Evolutionary conservation across 2,329 filamentous ascomycete genomes (phyloP), one percentile per base, ranked within the genome.

Genomic region (Neofusicoccum parvum): DNA sequence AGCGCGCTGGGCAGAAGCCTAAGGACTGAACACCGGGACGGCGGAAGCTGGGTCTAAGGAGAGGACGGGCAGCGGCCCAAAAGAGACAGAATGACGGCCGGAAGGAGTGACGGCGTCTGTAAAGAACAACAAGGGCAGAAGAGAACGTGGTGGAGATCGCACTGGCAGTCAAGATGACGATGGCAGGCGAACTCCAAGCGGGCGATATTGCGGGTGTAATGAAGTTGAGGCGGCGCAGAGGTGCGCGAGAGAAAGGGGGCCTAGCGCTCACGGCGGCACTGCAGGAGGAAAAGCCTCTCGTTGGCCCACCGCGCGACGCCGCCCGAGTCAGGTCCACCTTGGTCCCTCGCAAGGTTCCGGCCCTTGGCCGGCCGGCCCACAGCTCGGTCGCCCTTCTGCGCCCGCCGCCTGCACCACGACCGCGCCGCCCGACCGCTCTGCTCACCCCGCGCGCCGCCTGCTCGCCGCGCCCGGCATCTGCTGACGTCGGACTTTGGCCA

Each of bases 71-170:
- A 20, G 69, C 64, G 70, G 73, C 73, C 76, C 71, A 76, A 67
- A 67, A 76, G 66, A 64, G 72, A 59, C 59, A 70, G 70, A 68
- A 69, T 66, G 67, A 76, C 75, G 74, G 74, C 76, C 73, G 75
- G 76, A 78, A 78, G 75, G 76, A 78, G 75, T 78, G 76, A 75
- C 75, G 72, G 75, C 75, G 73, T 72, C 75, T 76, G 73, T 72
- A 74, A 76, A 75, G 76, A 78, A 72, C 71, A 72, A 73, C 75
- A 68, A 51, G 58, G 62, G 67, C 64, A 71, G 67, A 78, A 77
- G 75, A 72, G 70, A 75, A 77, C 68, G 69, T 72, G 71, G 68
- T 70, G 71, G 72, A 74, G 74, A 74, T 74, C 74, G 72, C 75
- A 76, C 75, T 72, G 72, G 70, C 72, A 69, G 70, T 67, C 54